Conservation (phyloP, 164 flowering plant genomes). For the Sextonia rubra region DNA sequence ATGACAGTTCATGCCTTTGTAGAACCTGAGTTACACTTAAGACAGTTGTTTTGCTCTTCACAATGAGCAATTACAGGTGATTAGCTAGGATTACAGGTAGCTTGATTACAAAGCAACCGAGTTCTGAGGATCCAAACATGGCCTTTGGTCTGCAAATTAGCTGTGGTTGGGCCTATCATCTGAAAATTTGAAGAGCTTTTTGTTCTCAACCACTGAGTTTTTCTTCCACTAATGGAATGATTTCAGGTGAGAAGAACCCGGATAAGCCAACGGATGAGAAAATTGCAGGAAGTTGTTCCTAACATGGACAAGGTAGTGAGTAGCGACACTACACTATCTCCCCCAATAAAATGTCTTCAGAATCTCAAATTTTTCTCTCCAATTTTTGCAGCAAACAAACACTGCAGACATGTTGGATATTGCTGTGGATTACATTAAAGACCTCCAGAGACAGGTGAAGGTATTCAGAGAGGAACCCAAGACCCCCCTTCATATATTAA, state of each 20-base stretch:
- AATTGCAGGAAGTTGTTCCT: constrained; percentile 92
- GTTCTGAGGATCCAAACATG: too few relatives aligned
- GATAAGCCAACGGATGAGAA: constrained; percentile 93
- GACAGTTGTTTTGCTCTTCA: too few relatives aligned
- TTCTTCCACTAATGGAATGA: neutral
- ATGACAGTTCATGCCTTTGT: too few relatives aligned
- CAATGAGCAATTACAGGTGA: too few relatives aligned
- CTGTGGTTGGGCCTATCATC: too few relatives aligned
- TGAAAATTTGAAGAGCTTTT: too few relatives aligned
- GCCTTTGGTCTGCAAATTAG: too few relatives aligned
- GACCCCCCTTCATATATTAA: neutral
- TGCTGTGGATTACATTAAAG: constrained; percentile 93
- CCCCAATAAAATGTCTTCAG: too few relatives aligned
- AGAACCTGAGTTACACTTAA: too few relatives aligned
- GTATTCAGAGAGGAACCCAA: constrained; percentile 28
- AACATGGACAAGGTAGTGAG: constrained; percentile 94
- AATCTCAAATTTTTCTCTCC: neutral
- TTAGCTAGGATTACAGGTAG: too few relatives aligned
- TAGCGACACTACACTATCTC: constrained; percentile 12
- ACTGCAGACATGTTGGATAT: constrained; percentile 94
- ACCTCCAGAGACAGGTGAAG: constrained; percentile 76
- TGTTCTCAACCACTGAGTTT: neutral
- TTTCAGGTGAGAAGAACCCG: constrained; percentile 84
- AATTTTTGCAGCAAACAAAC: constrained; percentile 75
- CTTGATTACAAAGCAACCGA: too few relatives aligned